Base-by-base conservation (phyloP, 164 flowering plant genomes). In the Macadamia tetraphylla region DNA sequence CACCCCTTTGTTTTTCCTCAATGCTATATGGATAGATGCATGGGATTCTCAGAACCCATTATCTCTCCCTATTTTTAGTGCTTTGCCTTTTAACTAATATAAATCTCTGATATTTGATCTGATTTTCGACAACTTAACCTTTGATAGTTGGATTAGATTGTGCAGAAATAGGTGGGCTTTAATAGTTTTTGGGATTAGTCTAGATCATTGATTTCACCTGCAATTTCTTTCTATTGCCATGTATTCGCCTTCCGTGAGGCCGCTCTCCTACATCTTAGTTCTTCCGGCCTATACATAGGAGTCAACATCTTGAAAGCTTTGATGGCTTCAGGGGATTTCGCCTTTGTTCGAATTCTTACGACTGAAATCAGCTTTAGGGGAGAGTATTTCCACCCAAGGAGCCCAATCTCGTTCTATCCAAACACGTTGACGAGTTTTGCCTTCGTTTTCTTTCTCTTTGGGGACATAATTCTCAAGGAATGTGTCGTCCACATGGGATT, bases 311-410 rank as follows among this genome's bases (percentile, higher is more conserved):
- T 81, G 76, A 94, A 94, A 6, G 98, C 98, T 72, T 92, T 97
- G 55, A 94, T 81, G 0, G 97, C 83, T 48, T 94, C 98, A 1
- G 95, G 95, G 14, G 80, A 14, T 53, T 84, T 90, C 96, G n/a
- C 98, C 98, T 76, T 94, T 97, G 66, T 94, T 82, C 12, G 92
- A 81, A 66, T 89, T 81, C 59, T 81, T 84, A 1, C 91, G 69
- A 3, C 97, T 97, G 71, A 94, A 94, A 68, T 83, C 83, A n/a
- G 83, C 97, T 69, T 94, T 97, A 0, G 94, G 89, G 6, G 92
- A 67, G 58, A 90, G 86, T 30, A 94, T 82, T 65, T 90, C 98
- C 29, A 91, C 98, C 98, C 98, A 94, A 0, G 98, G 98, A 23
- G 98, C 98, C 98, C 97, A 94, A 1, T 88, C 94, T 6, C 91